phyloP scores from a whole-genome alignment of 306 rosid genomes.

The Rosa persica region DNA sequence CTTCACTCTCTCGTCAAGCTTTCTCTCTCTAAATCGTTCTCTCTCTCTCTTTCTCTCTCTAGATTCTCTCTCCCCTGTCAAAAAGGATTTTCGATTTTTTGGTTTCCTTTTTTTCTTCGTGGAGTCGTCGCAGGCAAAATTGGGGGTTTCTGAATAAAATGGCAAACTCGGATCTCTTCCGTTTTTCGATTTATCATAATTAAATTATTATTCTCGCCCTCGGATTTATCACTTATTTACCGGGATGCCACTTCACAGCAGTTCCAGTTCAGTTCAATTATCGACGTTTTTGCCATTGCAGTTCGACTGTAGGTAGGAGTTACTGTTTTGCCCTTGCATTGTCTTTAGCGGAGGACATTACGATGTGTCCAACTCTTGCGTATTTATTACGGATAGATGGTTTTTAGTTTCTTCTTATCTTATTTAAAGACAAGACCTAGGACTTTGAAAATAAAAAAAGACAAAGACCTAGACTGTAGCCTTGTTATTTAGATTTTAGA shows the following conservation, averaged over 20 bases:
- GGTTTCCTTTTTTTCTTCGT: neutral
- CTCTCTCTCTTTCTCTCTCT: neutral
- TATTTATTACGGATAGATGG: neutral
- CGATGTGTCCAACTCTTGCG: neutral
- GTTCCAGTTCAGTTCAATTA: slow-evolving; percentile 5
- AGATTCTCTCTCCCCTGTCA: slow-evolving; percentile 14
- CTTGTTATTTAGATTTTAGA: too few species aligned
- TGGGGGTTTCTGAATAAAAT: slow-evolving; percentile 33
- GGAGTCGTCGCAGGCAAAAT: slow-evolving; percentile 47
- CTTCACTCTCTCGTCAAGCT: slow-evolving; percentile 14
- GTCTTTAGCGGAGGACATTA: neutral
- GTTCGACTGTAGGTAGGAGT: neutral
- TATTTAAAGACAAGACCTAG: too few species aligned
- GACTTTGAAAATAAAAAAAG: too few species aligned
- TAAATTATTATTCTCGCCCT: slow-evolving; percentile 4
- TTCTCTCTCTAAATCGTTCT: slow-evolving; percentile 6
- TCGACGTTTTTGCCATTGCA: neutral
- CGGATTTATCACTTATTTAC: slow-evolving; percentile 24
- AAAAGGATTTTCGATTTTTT: neutral
- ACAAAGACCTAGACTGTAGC: too few species aligned
- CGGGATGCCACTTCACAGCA: slow-evolving; percentile 32
- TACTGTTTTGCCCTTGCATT: slow-evolving; percentile 4
- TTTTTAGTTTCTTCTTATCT: neutral
- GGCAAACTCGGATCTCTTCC: slow-evolving; percentile 54
- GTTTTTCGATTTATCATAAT: slow-evolving; percentile 24